Percentiles rank a stretch among this genome's conserved stretches.
Evolutionary conservation across 352 stramenopile genomes (phyloP).

Genomic region (Pythium brassicae): DNA sequence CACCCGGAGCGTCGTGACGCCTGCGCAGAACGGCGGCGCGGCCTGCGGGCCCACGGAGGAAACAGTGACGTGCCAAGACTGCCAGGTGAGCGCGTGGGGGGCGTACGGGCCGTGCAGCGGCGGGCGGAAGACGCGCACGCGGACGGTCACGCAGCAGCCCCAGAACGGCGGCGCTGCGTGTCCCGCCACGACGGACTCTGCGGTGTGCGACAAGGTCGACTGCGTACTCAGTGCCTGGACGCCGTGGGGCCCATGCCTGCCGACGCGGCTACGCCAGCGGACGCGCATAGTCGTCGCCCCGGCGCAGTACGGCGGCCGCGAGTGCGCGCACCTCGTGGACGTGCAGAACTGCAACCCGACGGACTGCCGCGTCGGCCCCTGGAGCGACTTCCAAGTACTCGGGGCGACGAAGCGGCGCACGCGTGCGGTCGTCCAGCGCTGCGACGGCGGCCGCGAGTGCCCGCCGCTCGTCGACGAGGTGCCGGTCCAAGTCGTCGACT

Average conservation of each 20-base stretch:
- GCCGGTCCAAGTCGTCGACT: slow-evolving; percentile 34
- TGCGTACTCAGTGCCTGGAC: slow-evolving; percentile 56
- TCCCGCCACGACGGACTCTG: slow-evolving; percentile 27
- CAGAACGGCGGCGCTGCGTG: slow-evolving; percentile 43
- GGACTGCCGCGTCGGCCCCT: slow-evolving; percentile 53
- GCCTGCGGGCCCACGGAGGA: slow-evolving; percentile 1
- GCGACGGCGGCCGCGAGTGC: slow-evolving; percentile 40
- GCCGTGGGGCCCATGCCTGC: slow-evolving; percentile 31
- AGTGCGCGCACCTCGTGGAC: slow-evolving; percentile 37
- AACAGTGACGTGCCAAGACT: slow-evolving; percentile 14
- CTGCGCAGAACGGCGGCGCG: slow-evolving; percentile 17
- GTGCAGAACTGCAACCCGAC: slow-evolving; percentile 61
- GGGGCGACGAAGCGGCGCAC: slow-evolving; percentile 40
- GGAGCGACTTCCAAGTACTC: slow-evolving; percentile 36
- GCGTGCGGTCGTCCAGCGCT: slow-evolving; percentile 25
- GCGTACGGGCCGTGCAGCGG: slow-evolving; percentile 8
- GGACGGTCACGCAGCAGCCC: slow-evolving; percentile 39
- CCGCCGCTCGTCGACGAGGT: slow-evolving; percentile 36
- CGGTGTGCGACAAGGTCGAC: slow-evolving; percentile 39
- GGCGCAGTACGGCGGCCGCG: slow-evolving; percentile 38
- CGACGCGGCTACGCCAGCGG: slow-evolving; percentile 29
- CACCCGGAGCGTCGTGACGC: slow-evolving; percentile 16
- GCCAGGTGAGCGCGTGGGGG: slow-evolving; percentile 18
- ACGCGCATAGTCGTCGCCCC: slow-evolving; percentile 37
- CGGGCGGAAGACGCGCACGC: slow-evolving; percentile 35